These are phyloP conservation scores for Bauhinia variegata DNA, from an alignment of 306 rosid species.

Conservation along the genomic window DNA sequence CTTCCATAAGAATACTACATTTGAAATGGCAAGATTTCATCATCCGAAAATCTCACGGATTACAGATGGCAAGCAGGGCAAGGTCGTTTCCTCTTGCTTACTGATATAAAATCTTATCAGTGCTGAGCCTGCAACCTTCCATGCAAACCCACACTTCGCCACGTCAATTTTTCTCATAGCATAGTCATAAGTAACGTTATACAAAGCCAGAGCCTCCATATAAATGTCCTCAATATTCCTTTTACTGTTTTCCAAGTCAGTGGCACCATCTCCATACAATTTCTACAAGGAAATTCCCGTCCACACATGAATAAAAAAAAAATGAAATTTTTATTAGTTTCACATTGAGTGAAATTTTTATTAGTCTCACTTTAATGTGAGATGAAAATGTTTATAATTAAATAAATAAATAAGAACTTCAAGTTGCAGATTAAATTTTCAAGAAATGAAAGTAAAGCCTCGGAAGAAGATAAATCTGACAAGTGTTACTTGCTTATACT, in stretches of 20 bases:
- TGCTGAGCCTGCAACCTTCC: slow-evolving; percentile 73
- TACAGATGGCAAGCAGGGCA: slow-evolving; percentile 41
- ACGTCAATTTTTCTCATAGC: slow-evolving; percentile 14
- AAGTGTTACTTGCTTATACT: slow-evolving; percentile 52
- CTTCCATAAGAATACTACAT: not conserved
- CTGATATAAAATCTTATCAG: slow-evolving; percentile 34
- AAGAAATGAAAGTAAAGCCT: not conserved
- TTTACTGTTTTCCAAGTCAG: slow-evolving; percentile 45
- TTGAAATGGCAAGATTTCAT: not conserved
- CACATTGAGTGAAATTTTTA: no score
- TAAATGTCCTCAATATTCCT: slow-evolving; percentile 48
- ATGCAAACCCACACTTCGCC: slow-evolving; percentile 48
- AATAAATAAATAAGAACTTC: no score
- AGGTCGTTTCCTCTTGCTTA: slow-evolving; percentile 36
- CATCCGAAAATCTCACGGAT: slow-evolving; percentile 51
- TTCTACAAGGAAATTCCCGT: slow-evolving; percentile 36
- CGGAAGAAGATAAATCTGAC: not conserved
- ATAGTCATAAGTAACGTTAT: slow-evolving; percentile 51
- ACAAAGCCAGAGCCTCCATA: slow-evolving; percentile 63
- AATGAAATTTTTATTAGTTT: no score
- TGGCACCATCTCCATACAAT: slow-evolving; percentile 55
- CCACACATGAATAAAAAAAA: slow-evolving; percentile 6
- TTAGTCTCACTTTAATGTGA: no score
- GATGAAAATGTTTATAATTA: no score
- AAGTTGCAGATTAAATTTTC: not conserved